phyloP scores from a whole-genome alignment of 768 basidiomycete genomes.

The Boletus pseudopeckii region DNA sequence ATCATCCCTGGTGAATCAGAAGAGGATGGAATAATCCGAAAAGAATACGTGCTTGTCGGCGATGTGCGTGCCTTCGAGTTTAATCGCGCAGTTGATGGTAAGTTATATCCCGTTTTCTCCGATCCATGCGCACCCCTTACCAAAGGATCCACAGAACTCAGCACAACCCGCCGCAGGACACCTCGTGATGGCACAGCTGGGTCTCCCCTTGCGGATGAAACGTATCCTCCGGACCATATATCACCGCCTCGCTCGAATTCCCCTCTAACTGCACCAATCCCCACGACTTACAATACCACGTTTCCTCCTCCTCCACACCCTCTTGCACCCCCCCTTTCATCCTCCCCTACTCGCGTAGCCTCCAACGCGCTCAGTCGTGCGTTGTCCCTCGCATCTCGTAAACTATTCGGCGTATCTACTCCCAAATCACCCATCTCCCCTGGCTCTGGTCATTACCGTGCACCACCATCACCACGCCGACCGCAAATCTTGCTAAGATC shows the following conservation, averaged over 20 bases:
- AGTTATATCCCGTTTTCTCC: conserved; percentile 21
- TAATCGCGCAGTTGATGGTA: conserved; percentile 88
- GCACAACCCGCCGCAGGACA: conserved; percentile 53
- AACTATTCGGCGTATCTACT: conserved; percentile 62
- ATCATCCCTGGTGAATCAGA: conserved; percentile 81
- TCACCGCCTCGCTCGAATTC: conserved; percentile 23
- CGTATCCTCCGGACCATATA: conserved; percentile 36
- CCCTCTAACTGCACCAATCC: conserved; percentile 22
- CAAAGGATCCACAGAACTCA: conserved; percentile 51
- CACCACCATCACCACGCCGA: conserved; percentile 55
- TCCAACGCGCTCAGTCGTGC: conserved; percentile 78
- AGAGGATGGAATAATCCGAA: conserved; percentile 72
- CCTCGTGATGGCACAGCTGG: conserved; percentile 53
- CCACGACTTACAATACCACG: conserved; percentile 41
- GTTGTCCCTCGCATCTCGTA: conserved; percentile 76
- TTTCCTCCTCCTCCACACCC: conserved; percentile 65
- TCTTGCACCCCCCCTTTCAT: conserved; percentile 53
- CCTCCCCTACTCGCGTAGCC: conserved; percentile 64
- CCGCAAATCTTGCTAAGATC: conserved; percentile 47
- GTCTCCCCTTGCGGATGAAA: conserved; percentile 48
- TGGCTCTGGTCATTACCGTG: conserved; percentile 36
- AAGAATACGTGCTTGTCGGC: conserved; percentile 93
- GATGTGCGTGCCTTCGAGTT: conserved; percentile 90
- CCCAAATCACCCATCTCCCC: conserved; percentile 36
- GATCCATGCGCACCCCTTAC: conserved; percentile 9